Evolutionary conservation across 2,329 filamentous ascomycete genomes (phyloP), one percentile per base, ranked within the genome.

Genomic region (Microascus cirrosus): DNA sequence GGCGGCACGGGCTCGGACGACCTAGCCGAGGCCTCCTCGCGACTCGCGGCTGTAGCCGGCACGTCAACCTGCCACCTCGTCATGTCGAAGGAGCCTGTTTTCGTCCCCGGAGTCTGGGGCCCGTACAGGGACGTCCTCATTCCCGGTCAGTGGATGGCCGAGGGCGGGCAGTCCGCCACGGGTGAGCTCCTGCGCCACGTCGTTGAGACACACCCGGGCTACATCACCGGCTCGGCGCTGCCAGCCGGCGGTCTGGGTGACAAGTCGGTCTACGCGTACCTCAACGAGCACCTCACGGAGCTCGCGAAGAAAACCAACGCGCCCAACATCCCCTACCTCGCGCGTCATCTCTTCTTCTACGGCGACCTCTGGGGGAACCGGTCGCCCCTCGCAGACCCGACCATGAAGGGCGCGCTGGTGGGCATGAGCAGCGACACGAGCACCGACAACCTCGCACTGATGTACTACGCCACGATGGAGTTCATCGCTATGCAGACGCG

Each of bases 51-150:
- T 20, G 94, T 99, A 4, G 94, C 94, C 0, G 94, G 94, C 61
- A 99, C 94, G 4, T 97, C 94, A 0, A 99, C 94, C 18, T 99
- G 94, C 73, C 94, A 99, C 73, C 77, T 99, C 58, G 94, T 92
- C 70, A 95, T 99, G 89, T 96, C 92, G 8, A 87, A 86, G 63
- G 83, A 95, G 42, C 89, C 94, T 0, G 88, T 97, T 28, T 99
- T 99, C 68, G 94, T 96, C 13, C 83, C 89, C 56, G 94, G 94
- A 39, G 92, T 99, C 25, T 99, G 94, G 94, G 94, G 94, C 1
- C 94, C 94, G 0, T 99, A 99, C 75, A 82, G 91, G 59, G 94
- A 99, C 68, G 94, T 96, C 5, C 80, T 99, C 50, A 82, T 97
- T 22, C 92, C 94, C 0, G 86, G 85, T 60, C 95, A 86, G 74